Conservation (phyloP, 1,284 basidiomycete genomes). For the Filobasidium uniguttulatum region DNA sequence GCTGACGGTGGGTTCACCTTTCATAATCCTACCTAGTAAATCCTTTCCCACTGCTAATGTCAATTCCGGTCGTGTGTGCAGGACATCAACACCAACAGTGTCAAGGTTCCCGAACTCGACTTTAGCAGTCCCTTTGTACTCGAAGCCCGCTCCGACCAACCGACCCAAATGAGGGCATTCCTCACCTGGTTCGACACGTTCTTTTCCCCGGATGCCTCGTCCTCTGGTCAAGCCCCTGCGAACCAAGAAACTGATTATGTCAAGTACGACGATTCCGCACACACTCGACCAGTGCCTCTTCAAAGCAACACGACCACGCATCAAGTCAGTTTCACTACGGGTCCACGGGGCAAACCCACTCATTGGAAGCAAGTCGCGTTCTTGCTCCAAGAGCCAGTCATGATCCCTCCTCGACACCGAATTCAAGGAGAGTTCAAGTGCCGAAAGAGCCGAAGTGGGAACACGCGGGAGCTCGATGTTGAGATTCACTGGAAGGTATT, state of each 20-base stretch:
- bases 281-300: constrained; percentile 17
- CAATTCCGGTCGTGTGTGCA: constrained; percentile 16
- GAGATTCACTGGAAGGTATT: constrained; percentile 70
- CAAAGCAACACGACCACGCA: constrained; percentile 34
- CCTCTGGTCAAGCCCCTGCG: constrained; percentile 15
- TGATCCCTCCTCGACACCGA: constrained; percentile 46
- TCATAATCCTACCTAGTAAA: constrained; percentile 1
- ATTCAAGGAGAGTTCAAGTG: constrained; percentile 71
- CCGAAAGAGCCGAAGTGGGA: constrained; percentile 57
- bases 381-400: constrained; percentile 64
- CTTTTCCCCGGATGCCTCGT: constrained; percentile 52
- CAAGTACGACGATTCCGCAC: constrained; percentile 23
- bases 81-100: constrained; percentile 58
- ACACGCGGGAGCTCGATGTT: constrained; percentile 76
- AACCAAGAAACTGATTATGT: constrained; percentile 22
- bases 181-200: constrained; percentile 91
- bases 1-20: constrained; percentile 46
- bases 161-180: constrained; percentile 61
- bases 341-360: constrained; percentile 67
- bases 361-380: constrained; percentile 98
- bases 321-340: constrained; percentile 79
- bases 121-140: constrained; percentile 65
- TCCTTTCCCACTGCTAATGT: not conserved
- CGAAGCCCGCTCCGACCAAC: constrained; percentile 44
- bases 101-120: constrained; percentile 57